Base-by-base conservation (phyloP, 768 basidiomycete genomes). In the Hypholoma fasciculare region DNA sequence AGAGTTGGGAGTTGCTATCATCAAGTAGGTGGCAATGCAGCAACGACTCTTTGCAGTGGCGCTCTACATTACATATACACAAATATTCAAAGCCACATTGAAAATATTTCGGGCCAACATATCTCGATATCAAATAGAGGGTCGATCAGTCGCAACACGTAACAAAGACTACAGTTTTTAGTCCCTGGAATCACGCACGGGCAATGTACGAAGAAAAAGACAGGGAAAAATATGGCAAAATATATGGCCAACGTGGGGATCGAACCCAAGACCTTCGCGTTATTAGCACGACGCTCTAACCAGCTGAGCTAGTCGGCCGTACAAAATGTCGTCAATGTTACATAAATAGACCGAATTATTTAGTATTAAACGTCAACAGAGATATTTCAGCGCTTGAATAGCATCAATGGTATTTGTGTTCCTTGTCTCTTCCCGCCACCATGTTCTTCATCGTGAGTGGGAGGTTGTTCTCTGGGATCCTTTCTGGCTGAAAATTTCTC, bases 211-310 rank as follows among this genome's bases (percentile, higher is more conserved):
- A n/a, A n/a, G n/a, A n/a, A n/a, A n/a, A n/a, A n/a, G n/a, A n/a
- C n/a, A n/a, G n/a, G n/a, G n/a, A n/a, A n/a, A n/a, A n/a, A n/a
- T n/a, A n/a, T n/a, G n/a, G n/a, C n/a, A n/a, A n/a, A n/a, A n/a
- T n/a, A n/a, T n/a, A n/a, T 86, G 84, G 85, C 85, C 84, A 84
- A 84, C 82, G 82, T 85, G 85, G 85, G 85, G 85, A 80, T 86
- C 85, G 86, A 87, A 87, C 85, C 86, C 85, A 87, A 82, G 86
- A 86, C 85, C 85, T 87, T 86, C 83, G 85, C 82, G 82, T 71
- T 86, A 87, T 88, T 89, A 90, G 88, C 85, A 88, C 88, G 84
- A 89, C 88, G 88, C 89, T 90, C 89, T 90, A 90, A 90, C 89
- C 89, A 90, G 77, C 89, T 91, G 89, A 91, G 89, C 89, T 89